A percentile compares a stretch with the other conserved stretches of the same genome.
Conservation (phyloP, 2,329 filamentous ascomycete genomes). For the Lachnellula arida region DNA sequence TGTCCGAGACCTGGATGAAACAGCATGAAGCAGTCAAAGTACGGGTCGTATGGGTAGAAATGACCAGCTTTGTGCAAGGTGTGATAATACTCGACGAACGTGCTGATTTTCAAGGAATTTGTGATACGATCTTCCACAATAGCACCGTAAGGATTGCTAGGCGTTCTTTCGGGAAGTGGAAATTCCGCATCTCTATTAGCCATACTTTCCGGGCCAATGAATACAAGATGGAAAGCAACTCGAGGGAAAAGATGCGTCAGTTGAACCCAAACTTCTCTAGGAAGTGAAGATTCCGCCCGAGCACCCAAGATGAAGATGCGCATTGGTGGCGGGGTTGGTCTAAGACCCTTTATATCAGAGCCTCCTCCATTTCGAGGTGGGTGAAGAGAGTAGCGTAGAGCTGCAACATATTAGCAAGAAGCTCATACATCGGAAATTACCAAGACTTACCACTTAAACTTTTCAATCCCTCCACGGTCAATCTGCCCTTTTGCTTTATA, state of each 20-base stretch:
- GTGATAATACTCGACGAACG: constrained; percentile 97
- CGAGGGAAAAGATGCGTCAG: constrained; percentile 92
- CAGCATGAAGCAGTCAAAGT: constrained; percentile 95
- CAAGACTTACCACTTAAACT: constrained; percentile 75
- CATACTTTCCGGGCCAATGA: constrained; percentile 97
- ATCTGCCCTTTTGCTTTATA: constrained; percentile 65
- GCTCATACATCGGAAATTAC: background rate
- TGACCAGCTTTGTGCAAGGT: constrained; percentile 86
- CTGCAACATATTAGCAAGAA: constrained; percentile 40
- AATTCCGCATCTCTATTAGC: constrained; percentile 89
- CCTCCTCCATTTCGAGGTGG: constrained; percentile 77
- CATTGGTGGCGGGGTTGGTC: constrained; percentile 79
- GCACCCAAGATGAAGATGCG: constrained; percentile 91
- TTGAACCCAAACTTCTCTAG: constrained; percentile 90
- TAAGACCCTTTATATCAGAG: constrained; percentile 69
- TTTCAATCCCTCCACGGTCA: constrained; percentile 87
- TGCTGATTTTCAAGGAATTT: constrained; percentile 90
- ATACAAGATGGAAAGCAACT: constrained; percentile 82
- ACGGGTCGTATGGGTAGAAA: constrained; percentile 93
- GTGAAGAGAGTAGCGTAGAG: constrained; percentile 88
- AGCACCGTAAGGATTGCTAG: constrained; percentile 87
- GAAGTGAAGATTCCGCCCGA: constrained; percentile 93
- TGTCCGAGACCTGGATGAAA: constrained; percentile 97
- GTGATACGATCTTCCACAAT: constrained; percentile 88
- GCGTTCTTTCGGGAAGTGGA: constrained; percentile 79